These are phyloP conservation scores for Mimosa bimucronata DNA, from an alignment of 306 rosid species.

Conservation along the genomic window DNA sequence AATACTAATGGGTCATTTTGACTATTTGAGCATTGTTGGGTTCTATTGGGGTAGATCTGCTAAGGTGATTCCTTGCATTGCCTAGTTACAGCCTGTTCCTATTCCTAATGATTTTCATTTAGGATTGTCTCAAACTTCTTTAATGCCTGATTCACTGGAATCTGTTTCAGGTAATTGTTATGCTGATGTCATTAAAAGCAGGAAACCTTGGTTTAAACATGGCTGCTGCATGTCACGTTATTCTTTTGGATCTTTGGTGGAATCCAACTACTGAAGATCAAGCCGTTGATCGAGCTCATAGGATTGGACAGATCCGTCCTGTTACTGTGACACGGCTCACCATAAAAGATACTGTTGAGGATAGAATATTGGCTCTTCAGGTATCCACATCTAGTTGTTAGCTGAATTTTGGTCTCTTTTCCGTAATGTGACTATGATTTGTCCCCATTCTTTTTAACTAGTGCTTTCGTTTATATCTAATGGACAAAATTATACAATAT, in stretches of 20 bases:
- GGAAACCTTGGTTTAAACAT: conserved; percentile 98
- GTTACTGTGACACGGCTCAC: conserved; percentile 93
- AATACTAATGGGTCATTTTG: background rate
- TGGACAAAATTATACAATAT: background rate
- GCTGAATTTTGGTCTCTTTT: conserved; percentile 17
- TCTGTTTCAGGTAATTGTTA: conserved; percentile 72
- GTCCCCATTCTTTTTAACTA: background rate
- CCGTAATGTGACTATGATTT: conserved; percentile 13
- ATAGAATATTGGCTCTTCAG: conserved; percentile 93
- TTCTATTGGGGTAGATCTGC: background rate
- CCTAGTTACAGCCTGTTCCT: conserved; percentile 18
- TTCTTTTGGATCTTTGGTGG: conserved; percentile 99
- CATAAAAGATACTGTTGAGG: conserved; percentile 89
- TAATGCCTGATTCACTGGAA: conserved; percentile 37
- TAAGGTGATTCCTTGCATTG: conserved; percentile 1
- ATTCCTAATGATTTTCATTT: conserved; percentile 32
- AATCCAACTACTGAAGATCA: conserved; percentile 99
- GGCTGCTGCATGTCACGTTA: conserved; percentile 97
- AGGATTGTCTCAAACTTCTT: conserved; percentile 33
- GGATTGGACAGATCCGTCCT: conserved; percentile 98
- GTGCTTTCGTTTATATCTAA: background rate
- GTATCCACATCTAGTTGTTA: conserved; percentile 42
- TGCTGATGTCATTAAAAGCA: conserved; percentile 97
- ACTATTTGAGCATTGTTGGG: background rate
- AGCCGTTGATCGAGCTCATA: conserved; percentile 95